phyloP scores from a whole-genome alignment of 2,329 filamentous ascomycete species.

The Nothophoma quercina region DNA sequence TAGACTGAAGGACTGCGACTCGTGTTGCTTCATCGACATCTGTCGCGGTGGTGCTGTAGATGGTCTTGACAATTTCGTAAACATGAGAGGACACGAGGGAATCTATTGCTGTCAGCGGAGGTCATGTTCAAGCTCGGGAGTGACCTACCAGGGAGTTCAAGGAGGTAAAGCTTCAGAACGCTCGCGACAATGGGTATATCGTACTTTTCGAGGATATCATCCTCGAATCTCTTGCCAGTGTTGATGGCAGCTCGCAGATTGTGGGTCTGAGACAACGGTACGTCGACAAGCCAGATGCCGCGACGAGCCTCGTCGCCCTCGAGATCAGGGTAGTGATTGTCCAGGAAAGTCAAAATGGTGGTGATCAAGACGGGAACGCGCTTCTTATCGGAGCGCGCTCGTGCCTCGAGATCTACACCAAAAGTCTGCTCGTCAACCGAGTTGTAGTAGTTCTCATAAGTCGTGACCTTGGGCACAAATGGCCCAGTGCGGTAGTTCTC shows the following conservation, averaged over 20 bases:
- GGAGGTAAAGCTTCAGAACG: constrained; percentile 89
- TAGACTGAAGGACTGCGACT: constrained; percentile 91
- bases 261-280: constrained; percentile 84
- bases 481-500: constrained; percentile 97
- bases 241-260: constrained; percentile 84
- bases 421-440: constrained; percentile 97
- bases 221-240: constrained; percentile 79
- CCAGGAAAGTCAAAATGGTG: constrained; percentile 90
- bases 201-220: constrained; percentile 82
- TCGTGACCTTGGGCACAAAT: constrained; percentile 87
- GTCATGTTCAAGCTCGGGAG: background rate
- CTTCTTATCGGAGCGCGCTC: constrained; percentile 92
- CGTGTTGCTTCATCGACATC: constrained; percentile 73
- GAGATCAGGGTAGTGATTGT: constrained; percentile 95
- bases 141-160: constrained; percentile 85
- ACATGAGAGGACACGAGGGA: constrained; percentile 98
- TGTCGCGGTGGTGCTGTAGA: constrained; percentile 85
- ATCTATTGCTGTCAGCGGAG: constrained; percentile 63
- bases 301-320: constrained; percentile 94
- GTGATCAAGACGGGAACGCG: constrained; percentile 92
- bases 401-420: constrained; percentile 94
- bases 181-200: constrained; percentile 95
- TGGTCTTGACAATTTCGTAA: constrained; percentile 98
- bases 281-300: constrained; percentile 92
- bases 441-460: constrained; percentile 99